These are phyloP conservation scores for Sphenostylis stenocarpa DNA, from an alignment of 306 rosid genomes.

Conservation along the genomic window DNA sequence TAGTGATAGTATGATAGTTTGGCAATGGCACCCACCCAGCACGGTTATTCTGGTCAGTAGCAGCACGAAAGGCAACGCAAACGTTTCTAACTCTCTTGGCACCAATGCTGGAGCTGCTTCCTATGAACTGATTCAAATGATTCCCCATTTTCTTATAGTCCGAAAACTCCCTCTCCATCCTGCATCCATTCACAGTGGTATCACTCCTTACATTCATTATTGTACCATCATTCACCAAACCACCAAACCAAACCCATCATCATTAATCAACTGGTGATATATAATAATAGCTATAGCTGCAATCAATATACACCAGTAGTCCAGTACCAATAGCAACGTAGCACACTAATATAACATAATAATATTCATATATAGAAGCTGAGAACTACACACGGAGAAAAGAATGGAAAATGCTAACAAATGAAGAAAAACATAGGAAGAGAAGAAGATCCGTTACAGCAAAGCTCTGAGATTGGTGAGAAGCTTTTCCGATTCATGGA, in stretches of 20 bases:
- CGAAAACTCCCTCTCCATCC: slow-evolving; percentile 69
- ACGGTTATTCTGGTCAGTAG: slow-evolving; percentile 80
- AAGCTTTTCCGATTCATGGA: slow-evolving; percentile 91
- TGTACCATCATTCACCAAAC: not conserved
- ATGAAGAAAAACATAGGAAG: not conserved
- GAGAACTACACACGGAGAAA: not conserved
- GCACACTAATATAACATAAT: not conserved
- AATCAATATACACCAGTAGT: not conserved
- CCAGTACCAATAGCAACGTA: not conserved
- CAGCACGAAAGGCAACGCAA: slow-evolving; percentile 89
- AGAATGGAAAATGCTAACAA: not conserved
- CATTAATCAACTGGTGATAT: not conserved
- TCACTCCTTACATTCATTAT: not conserved
- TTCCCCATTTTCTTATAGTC: slow-evolving; percentile 84
- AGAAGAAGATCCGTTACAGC: slow-evolving; percentile 48
- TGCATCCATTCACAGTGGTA: slow-evolving; percentile 4
- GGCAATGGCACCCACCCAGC: slow-evolving; percentile 49
- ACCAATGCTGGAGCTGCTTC: slow-evolving; percentile 97
- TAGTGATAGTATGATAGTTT: not conserved
- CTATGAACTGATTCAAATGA: slow-evolving; percentile 91
- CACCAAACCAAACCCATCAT: not conserved
- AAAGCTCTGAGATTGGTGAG: slow-evolving; percentile 71
- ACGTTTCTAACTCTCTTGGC: slow-evolving; percentile 87
- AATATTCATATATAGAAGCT: too few relatives aligned
- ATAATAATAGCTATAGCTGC: too few relatives aligned